Percentiles rank a stretch among this genome's conserved stretches.
Evolutionary conservation across 305 asterid species (phyloP).

Genomic region (Plantago coronopus): DNA sequence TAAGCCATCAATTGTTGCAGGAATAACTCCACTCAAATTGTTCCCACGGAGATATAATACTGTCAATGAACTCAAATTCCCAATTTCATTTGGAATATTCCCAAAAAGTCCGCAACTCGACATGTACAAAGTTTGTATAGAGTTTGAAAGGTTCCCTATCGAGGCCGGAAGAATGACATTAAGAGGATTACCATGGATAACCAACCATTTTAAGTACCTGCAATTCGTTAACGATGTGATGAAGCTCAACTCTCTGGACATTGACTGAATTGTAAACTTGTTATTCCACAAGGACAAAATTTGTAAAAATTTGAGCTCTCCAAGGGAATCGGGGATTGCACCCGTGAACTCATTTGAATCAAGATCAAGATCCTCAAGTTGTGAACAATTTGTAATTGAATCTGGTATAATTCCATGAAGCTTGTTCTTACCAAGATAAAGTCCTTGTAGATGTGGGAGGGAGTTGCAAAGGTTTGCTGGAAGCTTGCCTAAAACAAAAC

Average conservation of each 20-base stretch:
- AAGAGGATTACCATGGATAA: not conserved
- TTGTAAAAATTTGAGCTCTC: not conserved
- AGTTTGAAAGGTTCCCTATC: not conserved
- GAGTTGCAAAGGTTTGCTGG: constrained; percentile 26
- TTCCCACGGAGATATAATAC: not conserved
- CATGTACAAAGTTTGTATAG: not conserved
- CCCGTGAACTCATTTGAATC: not conserved
- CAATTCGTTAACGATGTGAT: not conserved
- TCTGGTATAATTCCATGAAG: constrained; percentile 26
- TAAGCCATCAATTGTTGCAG: constrained; percentile 9
- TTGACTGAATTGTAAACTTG: not conserved
- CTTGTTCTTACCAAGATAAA: not conserved
- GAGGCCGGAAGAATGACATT: not conserved
- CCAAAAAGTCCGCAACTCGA: not conserved
- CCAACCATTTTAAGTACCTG: not conserved
- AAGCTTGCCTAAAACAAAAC: constrained; percentile 28
- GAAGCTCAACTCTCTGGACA: not conserved
- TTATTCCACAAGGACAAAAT: not conserved
- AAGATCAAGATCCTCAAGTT: too few species aligned
- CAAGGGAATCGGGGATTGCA: not conserved
- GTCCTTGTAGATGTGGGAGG: constrained; percentile 22
- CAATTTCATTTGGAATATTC: not conserved
- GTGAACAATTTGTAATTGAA: constrained; percentile 35
- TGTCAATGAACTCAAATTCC: not conserved
- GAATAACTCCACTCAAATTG: constrained; percentile 17